phyloP scores from a whole-genome alignment of 2,329 filamentous ascomycete species.

The Orbilia ellipsospora region DNA sequence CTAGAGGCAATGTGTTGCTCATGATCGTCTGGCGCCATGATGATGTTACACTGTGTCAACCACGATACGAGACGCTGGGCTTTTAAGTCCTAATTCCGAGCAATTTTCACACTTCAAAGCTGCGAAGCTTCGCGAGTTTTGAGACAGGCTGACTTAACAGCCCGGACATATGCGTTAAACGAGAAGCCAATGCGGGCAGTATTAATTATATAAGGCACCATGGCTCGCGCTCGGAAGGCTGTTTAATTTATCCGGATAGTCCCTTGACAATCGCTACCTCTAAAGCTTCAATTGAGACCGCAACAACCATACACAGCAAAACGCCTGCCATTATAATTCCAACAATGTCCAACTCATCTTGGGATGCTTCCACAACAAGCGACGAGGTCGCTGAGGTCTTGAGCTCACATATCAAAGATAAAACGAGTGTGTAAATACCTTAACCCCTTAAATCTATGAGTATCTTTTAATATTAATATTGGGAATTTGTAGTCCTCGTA shows the following conservation, averaged over 20 bases:
- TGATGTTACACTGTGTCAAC: no score
- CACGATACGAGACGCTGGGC: neutral
- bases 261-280: neutral
- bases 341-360: constrained; percentile 47
- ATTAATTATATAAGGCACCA: neutral
- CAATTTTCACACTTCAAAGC: neutral
- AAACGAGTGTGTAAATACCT: constrained; percentile 24
- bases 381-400: constrained; percentile 47
- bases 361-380: constrained; percentile 43
- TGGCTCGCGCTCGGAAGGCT: neutral
- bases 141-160: neutral
- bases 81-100: constrained; percentile 36
- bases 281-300: neutral
- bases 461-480: neutral
- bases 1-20: constrained; percentile 5
- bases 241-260: neutral
- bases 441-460: neutral
- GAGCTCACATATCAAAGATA: constrained; percentile 40
- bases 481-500: constrained; percentile 60
- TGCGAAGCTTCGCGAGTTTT: neutral
- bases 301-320: neutral
- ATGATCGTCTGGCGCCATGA: no score
- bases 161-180: no score
- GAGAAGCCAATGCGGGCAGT: no score
- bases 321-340: neutral